Percentiles rank a stretch among this genome's conserved stretches.
phyloP scores from a whole-genome alignment of 2,329 filamentous ascomycete genomes.

The Leptographium wingfieldii region DNA sequence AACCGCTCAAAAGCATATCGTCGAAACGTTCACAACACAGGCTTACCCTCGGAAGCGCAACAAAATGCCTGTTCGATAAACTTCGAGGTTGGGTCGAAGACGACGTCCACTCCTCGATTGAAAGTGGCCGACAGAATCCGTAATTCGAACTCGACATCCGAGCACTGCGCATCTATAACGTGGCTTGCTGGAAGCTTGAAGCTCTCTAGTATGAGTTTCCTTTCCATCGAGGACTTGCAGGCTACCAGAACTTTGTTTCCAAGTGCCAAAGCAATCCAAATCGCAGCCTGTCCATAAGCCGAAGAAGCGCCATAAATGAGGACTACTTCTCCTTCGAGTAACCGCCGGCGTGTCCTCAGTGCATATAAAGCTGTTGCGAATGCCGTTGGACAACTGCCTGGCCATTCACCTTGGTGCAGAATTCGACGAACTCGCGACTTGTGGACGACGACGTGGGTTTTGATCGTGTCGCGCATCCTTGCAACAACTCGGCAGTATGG shows the following conservation, averaged over 20 bases:
- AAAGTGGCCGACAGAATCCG: conserved; percentile 20
- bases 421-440: conserved; percentile 20
- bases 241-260: conserved; percentile 26
- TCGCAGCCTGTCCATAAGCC: conserved; percentile 29
- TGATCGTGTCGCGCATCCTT: conserved; percentile 24
- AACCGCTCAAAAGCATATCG: not conserved
- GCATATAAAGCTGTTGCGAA: conserved; percentile 30
- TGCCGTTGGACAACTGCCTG: conserved; percentile 22
- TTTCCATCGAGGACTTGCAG: conserved; percentile 23
- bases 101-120: conserved; percentile 25
- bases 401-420: conserved; percentile 13
- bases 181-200: conserved; percentile 19
- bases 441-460: conserved; percentile 21
- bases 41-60: conserved; percentile 19
- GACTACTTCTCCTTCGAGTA: conserved; percentile 20
- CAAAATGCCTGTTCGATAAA: conserved; percentile 16
- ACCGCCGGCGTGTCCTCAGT: conserved; percentile 20
- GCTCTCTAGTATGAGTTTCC: conserved; percentile 19
- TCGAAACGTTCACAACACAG: not conserved
- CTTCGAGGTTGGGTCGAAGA: conserved; percentile 32
- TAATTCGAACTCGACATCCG: conserved; percentile 5
- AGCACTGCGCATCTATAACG: conserved; percentile 14
- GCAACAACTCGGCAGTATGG: conserved; percentile 30
- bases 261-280: conserved; percentile 23
- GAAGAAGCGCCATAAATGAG: conserved; percentile 31